Evolutionary conservation across 371 early-diverging fungal genomes (phyloP).

Genomic region (Saksenaea oblongispora): DNA sequence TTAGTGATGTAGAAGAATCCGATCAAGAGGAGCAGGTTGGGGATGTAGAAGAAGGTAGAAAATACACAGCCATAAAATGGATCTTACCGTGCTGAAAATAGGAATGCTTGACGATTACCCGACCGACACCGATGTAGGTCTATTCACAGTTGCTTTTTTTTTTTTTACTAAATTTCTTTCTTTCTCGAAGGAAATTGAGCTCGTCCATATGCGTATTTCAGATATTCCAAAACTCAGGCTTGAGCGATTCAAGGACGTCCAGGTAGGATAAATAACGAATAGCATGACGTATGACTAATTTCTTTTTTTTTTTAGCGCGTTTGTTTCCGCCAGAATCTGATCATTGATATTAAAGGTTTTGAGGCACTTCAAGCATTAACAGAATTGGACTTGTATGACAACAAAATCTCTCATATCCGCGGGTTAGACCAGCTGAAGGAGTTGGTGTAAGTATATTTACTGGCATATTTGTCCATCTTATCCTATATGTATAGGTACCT

Average conservation of each 20-base stretch:
- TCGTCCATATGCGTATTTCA: conserved; percentile 76
- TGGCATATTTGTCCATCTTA: neutral
- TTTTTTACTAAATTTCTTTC: too few species aligned
- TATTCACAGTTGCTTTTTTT: neutral
- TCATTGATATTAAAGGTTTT: conserved; percentile 74
- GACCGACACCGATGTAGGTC: conserved; percentile 32
- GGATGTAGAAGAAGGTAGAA: conserved; percentile 22
- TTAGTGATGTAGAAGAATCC: conserved; percentile 24
- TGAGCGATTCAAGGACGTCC: conserved; percentile 67
- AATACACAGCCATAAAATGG: too few species aligned
- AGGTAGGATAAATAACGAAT: conserved; percentile 44
- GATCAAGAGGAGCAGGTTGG: conserved; percentile 23
- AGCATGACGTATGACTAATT: neutral
- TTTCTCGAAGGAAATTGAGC: conserved; percentile 70
- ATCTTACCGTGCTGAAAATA: conserved; percentile 8
- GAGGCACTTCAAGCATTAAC: conserved; percentile 66
- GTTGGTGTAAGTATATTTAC: conserved; percentile 58
- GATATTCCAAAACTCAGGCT: conserved; percentile 62
- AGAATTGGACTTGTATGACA: conserved; percentile 95
- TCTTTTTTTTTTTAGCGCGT: conserved; percentile 52
- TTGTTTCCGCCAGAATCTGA: conserved; percentile 90
- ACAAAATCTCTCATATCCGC: conserved; percentile 80
- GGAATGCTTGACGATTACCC: conserved; percentile 44
- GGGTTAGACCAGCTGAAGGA: conserved; percentile 60
- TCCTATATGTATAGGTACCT: conserved; percentile 50